These are phyloP conservation scores for Maudiozyma turicensis DNA, from an alignment of 805 yeast genomes.

Conservation along the genomic window DNA sequence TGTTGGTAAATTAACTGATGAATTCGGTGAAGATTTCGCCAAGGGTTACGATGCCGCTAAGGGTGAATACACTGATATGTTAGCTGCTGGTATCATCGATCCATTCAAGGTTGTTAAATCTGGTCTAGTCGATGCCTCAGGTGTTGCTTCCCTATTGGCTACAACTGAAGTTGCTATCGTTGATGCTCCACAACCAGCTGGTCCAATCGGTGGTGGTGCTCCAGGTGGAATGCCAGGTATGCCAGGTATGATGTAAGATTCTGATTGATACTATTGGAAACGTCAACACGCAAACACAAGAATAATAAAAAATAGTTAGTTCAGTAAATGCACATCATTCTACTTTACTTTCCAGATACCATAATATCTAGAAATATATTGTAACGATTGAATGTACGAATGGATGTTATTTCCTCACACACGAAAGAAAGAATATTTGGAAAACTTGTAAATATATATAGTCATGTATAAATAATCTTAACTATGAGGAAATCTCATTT, in stretches of 20 bases:
- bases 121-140: slow-evolving; percentile 91
- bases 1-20: slow-evolving; percentile 69
- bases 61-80: slow-evolving; percentile 92
- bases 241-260: slow-evolving; percentile 24
- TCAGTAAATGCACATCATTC: background rate
- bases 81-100: slow-evolving; percentile 93
- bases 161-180: slow-evolving; percentile 98
- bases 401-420: no score
- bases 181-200: slow-evolving; percentile 79
- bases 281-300: no score
- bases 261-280: no score
- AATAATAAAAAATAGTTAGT: background rate
- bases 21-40: slow-evolving; percentile 62
- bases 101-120: slow-evolving; percentile 97
- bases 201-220: slow-evolving; percentile 45
- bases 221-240: slow-evolving; percentile 47
- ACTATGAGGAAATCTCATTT: background rate
- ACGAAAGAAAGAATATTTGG: background rate
- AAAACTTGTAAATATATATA: background rate
- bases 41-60: slow-evolving; percentile 86
- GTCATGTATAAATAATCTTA: background rate
- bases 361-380: no score
- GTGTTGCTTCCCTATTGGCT: slow-evolving; percentile 94
- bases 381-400: no score
- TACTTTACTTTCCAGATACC: no score